These are phyloP conservation scores for Lactuca saligna DNA, from an alignment of 129 eudicot species.

Conservation along the genomic window DNA sequence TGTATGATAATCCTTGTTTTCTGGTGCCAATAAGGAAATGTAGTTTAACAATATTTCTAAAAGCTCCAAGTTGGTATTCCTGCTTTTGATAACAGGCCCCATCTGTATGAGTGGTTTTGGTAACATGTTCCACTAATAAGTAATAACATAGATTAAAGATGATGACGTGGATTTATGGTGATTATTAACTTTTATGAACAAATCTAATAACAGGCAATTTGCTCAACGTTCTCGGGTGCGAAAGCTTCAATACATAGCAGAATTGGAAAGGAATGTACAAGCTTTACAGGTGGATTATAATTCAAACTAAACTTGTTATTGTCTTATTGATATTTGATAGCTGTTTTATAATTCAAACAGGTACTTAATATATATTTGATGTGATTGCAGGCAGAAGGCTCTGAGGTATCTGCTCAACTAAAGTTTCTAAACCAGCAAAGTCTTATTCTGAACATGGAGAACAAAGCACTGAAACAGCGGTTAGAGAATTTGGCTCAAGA, in stretches of 20 bases:
- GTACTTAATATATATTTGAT: background rate
- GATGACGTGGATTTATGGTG: background rate
- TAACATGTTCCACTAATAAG: no score
- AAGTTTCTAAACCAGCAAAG: slow-evolving; percentile 80
- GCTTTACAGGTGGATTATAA: slow-evolving; percentile 58
- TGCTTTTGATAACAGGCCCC: no score
- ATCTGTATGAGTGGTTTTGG: no score
- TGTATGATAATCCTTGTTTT: no score
- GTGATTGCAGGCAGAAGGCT: slow-evolving; percentile 69
- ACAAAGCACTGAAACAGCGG: slow-evolving; percentile 85
- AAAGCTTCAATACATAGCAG: slow-evolving; percentile 92
- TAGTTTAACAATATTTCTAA: no score
- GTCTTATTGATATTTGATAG: background rate
- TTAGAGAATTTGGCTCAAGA: slow-evolving; percentile 78
- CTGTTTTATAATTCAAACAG: no score
- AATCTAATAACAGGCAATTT: slow-evolving; percentile 62
- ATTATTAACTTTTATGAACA: background rate
- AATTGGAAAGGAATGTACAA: slow-evolving; percentile 83
- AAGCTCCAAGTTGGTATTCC: no score
- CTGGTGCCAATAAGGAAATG: no score
- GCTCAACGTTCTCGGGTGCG: slow-evolving; percentile 91
- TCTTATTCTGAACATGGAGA: slow-evolving; percentile 86
- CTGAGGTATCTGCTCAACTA: slow-evolving; percentile 75
- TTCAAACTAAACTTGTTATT: background rate
- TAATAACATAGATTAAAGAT: no score